Percentiles rank a stretch among this genome's conserved stretches.
Evolutionary conservation across 345 rosid species (phyloP).

Genomic region (Eucalyptus cloeziana): DNA sequence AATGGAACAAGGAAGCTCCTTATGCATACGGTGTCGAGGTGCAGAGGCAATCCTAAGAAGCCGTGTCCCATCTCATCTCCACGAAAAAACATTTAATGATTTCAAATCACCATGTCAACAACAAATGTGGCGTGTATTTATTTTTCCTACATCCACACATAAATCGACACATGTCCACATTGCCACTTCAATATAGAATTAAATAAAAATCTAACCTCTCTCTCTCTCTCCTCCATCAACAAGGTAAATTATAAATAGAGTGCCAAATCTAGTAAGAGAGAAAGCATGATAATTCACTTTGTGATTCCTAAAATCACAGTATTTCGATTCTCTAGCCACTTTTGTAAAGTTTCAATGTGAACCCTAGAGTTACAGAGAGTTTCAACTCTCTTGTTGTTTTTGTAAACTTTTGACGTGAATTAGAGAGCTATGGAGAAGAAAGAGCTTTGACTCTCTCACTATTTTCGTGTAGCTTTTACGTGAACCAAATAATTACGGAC

Average conservation of each 20-base stretch:
- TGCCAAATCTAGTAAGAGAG: not conserved
- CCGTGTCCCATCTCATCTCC: too few relatives aligned
- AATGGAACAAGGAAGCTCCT: not conserved
- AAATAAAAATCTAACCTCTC: too few relatives aligned
- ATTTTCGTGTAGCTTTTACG: not conserved
- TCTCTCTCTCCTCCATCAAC: not conserved
- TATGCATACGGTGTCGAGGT: not conserved
- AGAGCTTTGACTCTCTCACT: not conserved
- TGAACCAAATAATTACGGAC: not conserved
- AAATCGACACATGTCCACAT: not conserved
- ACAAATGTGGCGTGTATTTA: too few relatives aligned
- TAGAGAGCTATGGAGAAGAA: accelerated
- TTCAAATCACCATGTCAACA: not conserved
- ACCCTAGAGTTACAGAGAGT: not conserved
- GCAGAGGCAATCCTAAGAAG: not conserved
- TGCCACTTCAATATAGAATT: not conserved
- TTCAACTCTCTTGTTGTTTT: not conserved
- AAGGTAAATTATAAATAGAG: not conserved
- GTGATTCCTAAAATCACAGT: too few relatives aligned
- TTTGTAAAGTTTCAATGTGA: not conserved
- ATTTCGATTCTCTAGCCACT: not conserved
- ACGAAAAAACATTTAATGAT: too few relatives aligned
- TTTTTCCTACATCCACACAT: not conserved
- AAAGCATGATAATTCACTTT: too few relatives aligned
- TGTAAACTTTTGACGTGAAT: not conserved